Base-by-base conservation (phyloP, 768 basidiomycete species). In the Obba rivulosa region DNA sequence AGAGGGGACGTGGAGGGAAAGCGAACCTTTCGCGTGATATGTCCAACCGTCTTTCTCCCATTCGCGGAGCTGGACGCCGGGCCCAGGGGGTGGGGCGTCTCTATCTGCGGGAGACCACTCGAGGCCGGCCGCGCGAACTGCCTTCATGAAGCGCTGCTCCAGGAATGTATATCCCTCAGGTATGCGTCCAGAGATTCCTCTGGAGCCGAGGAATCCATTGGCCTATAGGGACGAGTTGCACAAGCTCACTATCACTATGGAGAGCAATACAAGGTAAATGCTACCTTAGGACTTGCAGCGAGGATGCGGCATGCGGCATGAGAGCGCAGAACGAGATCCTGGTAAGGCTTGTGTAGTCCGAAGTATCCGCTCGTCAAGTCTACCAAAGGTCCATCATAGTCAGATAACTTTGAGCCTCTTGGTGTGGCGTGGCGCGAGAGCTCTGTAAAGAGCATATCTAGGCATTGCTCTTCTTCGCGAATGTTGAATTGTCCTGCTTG, bases 331-430 rank as follows among this genome's bases (percentile, higher is more conserved):
- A 89, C 71, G 34, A 84, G 70, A 23, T 80, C 70, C 60, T 90
- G 89, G 63, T 98, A 98, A 11, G 77, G 78, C 49, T 75, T 70
- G 61, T 87, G 88, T 25, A 98, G 70, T 7, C 88, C 88, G 62
- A 99, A 98, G 67, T 99, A 99, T 10, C 96, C 96, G 58, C 86
- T 93, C 7, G 96, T 99, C 61, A 97, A 69, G 62, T 96, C 89
- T 23, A 85, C 65, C 16, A 78, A 58, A n/a, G 79, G 80, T 16
- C 70, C 64, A 18, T 55, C 48, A 39, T 60, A 58, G 3, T 34
- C 20, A 14, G 17, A 8, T 8, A 45, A 17, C 34, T n/a, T 13
- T 41, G 38, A 28, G 37, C 41, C 24, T 37, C 23, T 23, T 35
- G 25, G 14, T 45, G 45, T 20, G 46, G 58, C 25, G 17, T 54